Evolutionary conservation across 768 basidiomycete species (phyloP), one percentile per base, ranked within the genome.

Genomic region (Serendipita sp.): DNA sequence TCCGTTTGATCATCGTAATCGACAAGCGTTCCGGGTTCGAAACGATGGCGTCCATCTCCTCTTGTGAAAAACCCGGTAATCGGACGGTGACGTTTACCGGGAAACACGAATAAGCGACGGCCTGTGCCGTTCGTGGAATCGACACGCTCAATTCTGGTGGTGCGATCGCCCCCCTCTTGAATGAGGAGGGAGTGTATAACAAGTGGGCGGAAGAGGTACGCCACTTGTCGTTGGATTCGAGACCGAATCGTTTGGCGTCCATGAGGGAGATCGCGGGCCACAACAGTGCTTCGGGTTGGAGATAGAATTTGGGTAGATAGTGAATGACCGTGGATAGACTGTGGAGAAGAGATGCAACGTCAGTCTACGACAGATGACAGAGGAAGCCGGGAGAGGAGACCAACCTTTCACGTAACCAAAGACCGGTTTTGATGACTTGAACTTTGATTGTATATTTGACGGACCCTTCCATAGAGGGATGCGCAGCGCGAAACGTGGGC

Each of bases 171-270:
- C 23, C 1, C 23, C 23, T 1, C 23, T 23, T 23, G 23, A 1
- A 23, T 23, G 23, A 45, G 18, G 18, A n/a, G 16, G 48, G 48
- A 16, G 23, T 34, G 33, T 60, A 31, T 1, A 60, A 10, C 55
- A 60, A 27, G 16, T n/a, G 23, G 10, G 55, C 55, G 23, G 10
- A 3, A 8, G 55, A 27, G 5, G 55, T 60, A 4, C 34, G 23
- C 55, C 55, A 60, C 18, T 60, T 60, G 8, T 18, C 48, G 27
- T 60, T 36, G 10, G 23, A 23, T 8, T 23, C 27, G 6, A 60
- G n/a, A 4, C 55, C 55, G 55, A 60, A 60, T n/a, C 55, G 55
- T 27, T 60, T 60, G 55, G 55, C 55, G 55, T 60, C 55, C 55
- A 60, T 60, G 16, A 60, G 55, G 10, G 55, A 60, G 2, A 60